Evolutionary conservation across 805 yeast genomes (phyloP).

Genomic region (Pichia deserticola): DNA sequence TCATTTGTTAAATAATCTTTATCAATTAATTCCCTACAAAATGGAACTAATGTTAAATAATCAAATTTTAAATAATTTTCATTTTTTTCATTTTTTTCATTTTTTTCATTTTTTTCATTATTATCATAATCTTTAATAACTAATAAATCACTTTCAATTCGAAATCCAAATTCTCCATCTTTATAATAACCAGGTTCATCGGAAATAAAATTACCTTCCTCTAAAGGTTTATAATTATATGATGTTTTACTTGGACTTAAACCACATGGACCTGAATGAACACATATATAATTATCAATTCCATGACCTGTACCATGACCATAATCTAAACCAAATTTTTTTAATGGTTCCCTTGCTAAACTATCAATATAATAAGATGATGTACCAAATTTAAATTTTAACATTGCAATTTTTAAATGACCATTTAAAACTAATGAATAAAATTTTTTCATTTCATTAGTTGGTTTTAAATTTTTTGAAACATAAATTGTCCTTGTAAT

Average conservation of each 20-base stretch:
- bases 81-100: slow-evolving; percentile 40
- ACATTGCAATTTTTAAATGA: slow-evolving; percentile 75
- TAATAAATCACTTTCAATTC: slow-evolving; percentile 80
- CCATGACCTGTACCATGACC: slow-evolving; percentile 98
- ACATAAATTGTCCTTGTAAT: slow-evolving; percentile 85
- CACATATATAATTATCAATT: slow-evolving; percentile 84
- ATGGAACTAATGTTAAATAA: slow-evolving; percentile 80
- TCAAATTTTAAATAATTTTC: slow-evolving; percentile 54
- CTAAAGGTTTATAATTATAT: slow-evolving; percentile 40
- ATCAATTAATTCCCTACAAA: slow-evolving; percentile 71
- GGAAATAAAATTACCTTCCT: slow-evolving; percentile 68
- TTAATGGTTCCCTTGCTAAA: slow-evolving; percentile 74
- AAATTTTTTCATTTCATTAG: slow-evolving; percentile 49
- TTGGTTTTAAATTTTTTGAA: slow-evolving; percentile 34
- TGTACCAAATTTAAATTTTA: slow-evolving; percentile 69
- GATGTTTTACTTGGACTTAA: slow-evolving; percentile 40
- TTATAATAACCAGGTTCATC: slow-evolving; percentile 95
- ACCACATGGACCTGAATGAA: slow-evolving; percentile 92
- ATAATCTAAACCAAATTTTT: slow-evolving; percentile 79
- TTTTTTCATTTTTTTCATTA: slow-evolving; percentile 34
- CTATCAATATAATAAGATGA: slow-evolving; percentile 73
- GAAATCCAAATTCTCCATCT: slow-evolving; percentile 83
- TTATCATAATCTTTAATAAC: slow-evolving; percentile 38
- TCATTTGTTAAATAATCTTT: slow-evolving; percentile 42
- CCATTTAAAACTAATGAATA: slow-evolving; percentile 90